Percentiles rank a stretch among this genome's conserved stretches.
Evolutionary conservation across 2,329 filamentous ascomycete species (phyloP).

Genomic region (Fusarium staphyleae): DNA sequence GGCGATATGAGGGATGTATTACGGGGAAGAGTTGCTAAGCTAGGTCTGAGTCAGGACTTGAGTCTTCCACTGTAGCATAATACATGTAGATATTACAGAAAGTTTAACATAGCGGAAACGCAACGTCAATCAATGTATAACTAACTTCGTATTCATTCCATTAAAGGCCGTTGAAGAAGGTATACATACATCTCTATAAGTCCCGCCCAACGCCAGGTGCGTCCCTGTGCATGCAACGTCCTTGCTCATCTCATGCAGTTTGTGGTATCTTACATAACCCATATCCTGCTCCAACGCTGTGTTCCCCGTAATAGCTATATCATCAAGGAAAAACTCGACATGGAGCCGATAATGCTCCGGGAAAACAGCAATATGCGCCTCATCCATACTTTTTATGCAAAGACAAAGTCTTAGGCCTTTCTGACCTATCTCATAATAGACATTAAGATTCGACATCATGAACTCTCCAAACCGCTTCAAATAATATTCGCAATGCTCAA

Average conservation of each 20-base stretch:
- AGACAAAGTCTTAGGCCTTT: conserved; percentile 24
- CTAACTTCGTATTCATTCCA: conserved; percentile 19
- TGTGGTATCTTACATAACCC: conserved; percentile 29
- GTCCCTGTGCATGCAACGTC: conserved; percentile 31
- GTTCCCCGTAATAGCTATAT: conserved; percentile 12
- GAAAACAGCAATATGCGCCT: conserved; percentile 21
- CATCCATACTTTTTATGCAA: conserved; percentile 16
- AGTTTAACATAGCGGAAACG: conserved; percentile 2
- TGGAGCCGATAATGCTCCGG: conserved; percentile 20
- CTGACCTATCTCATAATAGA: conserved; percentile 26
- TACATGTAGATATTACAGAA: not conserved
- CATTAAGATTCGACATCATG: conserved; percentile 32
- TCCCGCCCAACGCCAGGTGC: conserved; percentile 26
- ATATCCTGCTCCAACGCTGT: conserved; percentile 3
- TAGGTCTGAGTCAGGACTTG: conserved; percentile 41
- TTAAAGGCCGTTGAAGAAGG: conserved; percentile 16
- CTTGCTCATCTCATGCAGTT: conserved; percentile 26
- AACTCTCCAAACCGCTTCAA: conserved; percentile 30
- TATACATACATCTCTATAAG: conserved; percentile 26
- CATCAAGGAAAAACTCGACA: conserved; percentile 14
- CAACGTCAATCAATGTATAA: conserved; percentile 17
- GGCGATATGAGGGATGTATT: conserved; percentile 55
- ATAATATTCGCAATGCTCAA: conserved; percentile 57
- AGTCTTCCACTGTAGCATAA: not conserved
- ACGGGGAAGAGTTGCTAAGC: conserved; percentile 52